These are phyloP conservation scores for Leucocoprinus sp. DNA, from an alignment of 768 basidiomycete species.

Conservation along the genomic window DNA sequence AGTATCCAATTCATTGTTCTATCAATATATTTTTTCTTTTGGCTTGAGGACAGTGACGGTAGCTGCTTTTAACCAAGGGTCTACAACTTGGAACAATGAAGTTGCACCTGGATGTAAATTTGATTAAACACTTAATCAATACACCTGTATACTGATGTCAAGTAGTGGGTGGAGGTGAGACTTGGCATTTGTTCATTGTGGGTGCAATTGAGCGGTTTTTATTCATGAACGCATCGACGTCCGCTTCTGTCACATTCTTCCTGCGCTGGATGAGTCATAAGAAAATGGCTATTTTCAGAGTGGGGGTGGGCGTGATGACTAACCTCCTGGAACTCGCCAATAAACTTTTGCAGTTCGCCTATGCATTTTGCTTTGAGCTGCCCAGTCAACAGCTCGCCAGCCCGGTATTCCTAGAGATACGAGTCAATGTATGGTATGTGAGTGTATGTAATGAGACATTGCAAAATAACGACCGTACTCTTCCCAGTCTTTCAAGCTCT, in stretches of 20 bases:
- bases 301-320: neutral
- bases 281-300: constrained; percentile 6
- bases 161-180: constrained; percentile 1
- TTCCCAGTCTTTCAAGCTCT: constrained; percentile 68
- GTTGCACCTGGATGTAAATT: too few species aligned
- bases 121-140: too few species aligned
- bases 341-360: constrained; percentile 69
- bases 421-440: too few species aligned
- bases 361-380: constrained; percentile 90
- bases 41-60: constrained; percentile 77
- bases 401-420: constrained; percentile 88
- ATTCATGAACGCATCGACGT: constrained; percentile 76
- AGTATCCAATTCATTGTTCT: too few species aligned
- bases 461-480: constrained; percentile 43
- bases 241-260: constrained; percentile 72
- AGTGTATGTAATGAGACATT: too few species aligned
- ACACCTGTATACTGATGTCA: neutral
- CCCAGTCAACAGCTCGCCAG: constrained; percentile 80
- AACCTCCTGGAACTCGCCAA: constrained; percentile 78
- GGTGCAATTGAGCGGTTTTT: constrained; percentile 65
- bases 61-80: constrained; percentile 57
- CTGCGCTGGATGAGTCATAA: constrained; percentile 45
- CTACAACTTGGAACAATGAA: too few species aligned
- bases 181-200: constrained; percentile 32
- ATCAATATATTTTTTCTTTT: constrained; percentile 44